Evolutionary conservation across 2,329 filamentous ascomycete genomes (phyloP).

Genomic region (Xylaria sp.): DNA sequence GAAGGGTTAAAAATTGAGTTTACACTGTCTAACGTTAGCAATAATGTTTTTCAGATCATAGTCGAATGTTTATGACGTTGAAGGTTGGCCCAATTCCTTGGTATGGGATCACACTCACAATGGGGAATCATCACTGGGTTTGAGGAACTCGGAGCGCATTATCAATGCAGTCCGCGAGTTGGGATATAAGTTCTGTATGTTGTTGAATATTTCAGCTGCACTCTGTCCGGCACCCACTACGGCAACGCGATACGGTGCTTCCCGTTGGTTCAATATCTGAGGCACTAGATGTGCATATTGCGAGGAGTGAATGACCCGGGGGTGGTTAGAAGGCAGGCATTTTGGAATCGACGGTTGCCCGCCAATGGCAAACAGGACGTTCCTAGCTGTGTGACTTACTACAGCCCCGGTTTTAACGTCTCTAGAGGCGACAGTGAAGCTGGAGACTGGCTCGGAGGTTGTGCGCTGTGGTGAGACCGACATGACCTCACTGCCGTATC

Average conservation of each 20-base stretch:
- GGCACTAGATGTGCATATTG: slow-evolving; percentile 77
- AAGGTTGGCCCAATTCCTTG: no score
- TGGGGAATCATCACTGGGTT: slow-evolving; percentile 93
- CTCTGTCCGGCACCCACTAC: slow-evolving; percentile 92
- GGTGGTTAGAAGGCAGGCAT: slow-evolving; percentile 74
- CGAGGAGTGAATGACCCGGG: slow-evolving; percentile 87
- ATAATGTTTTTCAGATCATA: background rate
- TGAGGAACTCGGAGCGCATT: slow-evolving; percentile 84
- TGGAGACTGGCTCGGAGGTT: slow-evolving; percentile 63
- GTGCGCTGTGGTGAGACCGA: slow-evolving; percentile 72
- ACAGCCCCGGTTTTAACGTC: slow-evolving; percentile 67
- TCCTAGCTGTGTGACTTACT: slow-evolving; percentile 67
- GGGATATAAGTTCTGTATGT: slow-evolving; percentile 83
- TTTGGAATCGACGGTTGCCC: slow-evolving; percentile 76
- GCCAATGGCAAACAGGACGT: slow-evolving; percentile 71
- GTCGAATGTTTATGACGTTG: background rate
- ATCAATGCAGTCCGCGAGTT: slow-evolving; percentile 81
- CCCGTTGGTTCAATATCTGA: slow-evolving; percentile 66
- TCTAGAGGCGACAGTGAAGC: slow-evolving; percentile 74
- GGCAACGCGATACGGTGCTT: slow-evolving; percentile 76
- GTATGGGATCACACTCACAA: slow-evolving; percentile 72
- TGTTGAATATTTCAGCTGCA: slow-evolving; percentile 94
- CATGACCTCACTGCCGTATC: slow-evolving; percentile 82
- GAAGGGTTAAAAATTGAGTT: slow-evolving; percentile 97
- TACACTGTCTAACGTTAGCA: slow-evolving; percentile 67